phyloP scores from a whole-genome alignment of 2,329 filamentous ascomycete species.

The Pyricularia sp. region DNA sequence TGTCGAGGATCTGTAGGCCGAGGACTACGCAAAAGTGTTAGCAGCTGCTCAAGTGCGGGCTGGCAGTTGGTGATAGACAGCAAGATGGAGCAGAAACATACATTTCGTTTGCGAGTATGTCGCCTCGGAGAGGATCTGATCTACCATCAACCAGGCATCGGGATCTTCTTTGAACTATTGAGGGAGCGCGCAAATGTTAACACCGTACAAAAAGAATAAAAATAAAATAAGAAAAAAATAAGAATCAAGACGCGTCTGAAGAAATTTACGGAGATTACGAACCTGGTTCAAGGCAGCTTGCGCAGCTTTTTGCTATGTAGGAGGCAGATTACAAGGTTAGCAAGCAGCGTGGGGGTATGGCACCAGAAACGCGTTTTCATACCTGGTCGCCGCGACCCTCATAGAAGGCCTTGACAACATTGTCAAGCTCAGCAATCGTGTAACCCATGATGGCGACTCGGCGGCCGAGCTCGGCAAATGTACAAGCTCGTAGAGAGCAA shows the following conservation, averaged over 20 bases:
- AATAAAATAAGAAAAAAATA: no score
- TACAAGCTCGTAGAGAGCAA: neutral
- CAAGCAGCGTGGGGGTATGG: conserved; percentile 12
- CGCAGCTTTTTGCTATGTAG: conserved; percentile 81
- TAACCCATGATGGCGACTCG: conserved; percentile 44
- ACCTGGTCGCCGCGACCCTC: conserved; percentile 93
- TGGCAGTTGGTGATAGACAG: conserved; percentile 43
- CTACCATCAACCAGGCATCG: conserved; percentile 94
- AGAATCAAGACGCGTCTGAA: neutral
- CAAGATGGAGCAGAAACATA: neutral
- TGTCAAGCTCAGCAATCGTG: conserved; percentile 90
- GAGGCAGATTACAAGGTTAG: conserved; percentile 28
- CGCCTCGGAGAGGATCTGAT: conserved; percentile 90
- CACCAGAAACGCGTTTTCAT: conserved; percentile 25
- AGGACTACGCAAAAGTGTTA: conserved; percentile 50
- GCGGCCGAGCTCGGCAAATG: neutral
- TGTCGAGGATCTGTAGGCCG: conserved; percentile 91
- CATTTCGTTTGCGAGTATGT: conserved; percentile 93
- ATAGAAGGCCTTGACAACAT: conserved; percentile 92
- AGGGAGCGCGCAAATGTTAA: neutral
- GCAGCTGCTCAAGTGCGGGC: conserved; percentile 6
- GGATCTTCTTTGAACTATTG: conserved; percentile 89
- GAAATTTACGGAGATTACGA: conserved; percentile 25
- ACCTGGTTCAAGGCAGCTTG: conserved; percentile 79
- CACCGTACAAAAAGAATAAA: neutral